phyloP scores from a whole-genome alignment of 306 rosid species.

The Purshia tridentata region DNA sequence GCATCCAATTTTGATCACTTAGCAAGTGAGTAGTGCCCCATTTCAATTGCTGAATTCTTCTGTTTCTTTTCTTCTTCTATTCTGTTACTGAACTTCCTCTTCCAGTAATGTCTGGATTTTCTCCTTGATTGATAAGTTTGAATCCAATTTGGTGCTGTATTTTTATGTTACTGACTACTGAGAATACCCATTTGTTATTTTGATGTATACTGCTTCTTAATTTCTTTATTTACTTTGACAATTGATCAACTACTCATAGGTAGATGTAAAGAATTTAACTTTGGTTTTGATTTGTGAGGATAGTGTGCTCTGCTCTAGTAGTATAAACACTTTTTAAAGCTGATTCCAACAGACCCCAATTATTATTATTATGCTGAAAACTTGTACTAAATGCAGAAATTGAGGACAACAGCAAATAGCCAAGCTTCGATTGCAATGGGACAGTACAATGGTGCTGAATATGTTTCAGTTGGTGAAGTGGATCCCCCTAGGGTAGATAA shows the following conservation, averaged over 20 bases:
- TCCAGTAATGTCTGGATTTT: not conserved
- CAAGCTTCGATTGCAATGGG: constrained; percentile 57
- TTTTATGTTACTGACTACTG: not conserved
- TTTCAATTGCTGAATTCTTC: not conserved
- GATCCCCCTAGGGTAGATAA: constrained; percentile 45
- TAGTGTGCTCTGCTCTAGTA: not conserved
- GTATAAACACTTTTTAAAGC: too few relatives aligned
- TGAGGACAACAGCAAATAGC: constrained; percentile 40
- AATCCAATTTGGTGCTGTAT: not conserved
- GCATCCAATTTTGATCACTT: not conserved
- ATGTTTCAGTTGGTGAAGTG: constrained; percentile 46
- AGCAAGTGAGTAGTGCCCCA: not conserved
- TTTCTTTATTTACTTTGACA: not conserved
- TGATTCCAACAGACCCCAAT: not conserved
- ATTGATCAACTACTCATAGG: not conserved
- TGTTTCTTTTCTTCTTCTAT: not conserved
- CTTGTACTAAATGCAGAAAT: constrained; percentile 52
- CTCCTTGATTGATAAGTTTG: not conserved
- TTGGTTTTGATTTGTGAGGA: not conserved
- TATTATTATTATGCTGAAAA: not conserved
- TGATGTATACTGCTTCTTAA: constrained; percentile 6
- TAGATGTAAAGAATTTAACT: not conserved
- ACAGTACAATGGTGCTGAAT: constrained; percentile 32
- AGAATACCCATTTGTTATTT: constrained; percentile 4
- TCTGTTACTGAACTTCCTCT: too few relatives aligned